Base-by-base conservation (phyloP, 139 green algal genomes). In the Volvox africanus region DNA sequence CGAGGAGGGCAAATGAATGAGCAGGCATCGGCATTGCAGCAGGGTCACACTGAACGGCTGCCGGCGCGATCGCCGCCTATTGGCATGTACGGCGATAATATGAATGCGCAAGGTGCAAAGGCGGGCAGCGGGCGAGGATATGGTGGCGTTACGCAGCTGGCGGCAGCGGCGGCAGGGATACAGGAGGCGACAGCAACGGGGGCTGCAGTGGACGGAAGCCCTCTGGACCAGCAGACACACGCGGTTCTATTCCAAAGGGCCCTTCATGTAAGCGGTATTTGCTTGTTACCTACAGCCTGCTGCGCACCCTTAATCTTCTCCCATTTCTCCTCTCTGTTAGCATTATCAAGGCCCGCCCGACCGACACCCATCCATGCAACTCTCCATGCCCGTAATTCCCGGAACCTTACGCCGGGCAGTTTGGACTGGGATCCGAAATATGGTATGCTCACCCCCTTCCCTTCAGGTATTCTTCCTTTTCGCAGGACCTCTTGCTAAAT, bases 221-320 rank as follows among this genome's bases (percentile, higher is more conserved):
- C 11, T 11, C 14, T 19, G 61, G 82, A 88, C 33, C 82, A 88
- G 65, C 82, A 44, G 33, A 11, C n/a, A 14, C 82, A 88, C 33
- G 65, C 82, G 22, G 82, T 62, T 61, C 61, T 88, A 33, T 88
- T 68, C 65, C 82, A 88, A 12, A 35, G 36, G 61, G 82, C 82
- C 0, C 3, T 88, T 21, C 73, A 88, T 26, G 82, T 36, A 32
- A 37, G 71, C 71, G n/a, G 44, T 5, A 5, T 55, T 55, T 55
- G 44, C 44, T 55, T 9, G 5, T 5, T 55, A 55, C 5, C 44
- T 9, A 55, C 44, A 55, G 44, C 44, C 44, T 55, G 44, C 44
- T 55, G 44, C 44, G 44, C 9, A 14, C 44, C 44, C 44, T 55
- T 55, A 55, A 9, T 9, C 44, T 14, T 55, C 44, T 14, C 44